These are phyloP conservation scores for Sinapis alba DNA, from an alignment of 441 rosid species.

Conservation along the genomic window DNA sequence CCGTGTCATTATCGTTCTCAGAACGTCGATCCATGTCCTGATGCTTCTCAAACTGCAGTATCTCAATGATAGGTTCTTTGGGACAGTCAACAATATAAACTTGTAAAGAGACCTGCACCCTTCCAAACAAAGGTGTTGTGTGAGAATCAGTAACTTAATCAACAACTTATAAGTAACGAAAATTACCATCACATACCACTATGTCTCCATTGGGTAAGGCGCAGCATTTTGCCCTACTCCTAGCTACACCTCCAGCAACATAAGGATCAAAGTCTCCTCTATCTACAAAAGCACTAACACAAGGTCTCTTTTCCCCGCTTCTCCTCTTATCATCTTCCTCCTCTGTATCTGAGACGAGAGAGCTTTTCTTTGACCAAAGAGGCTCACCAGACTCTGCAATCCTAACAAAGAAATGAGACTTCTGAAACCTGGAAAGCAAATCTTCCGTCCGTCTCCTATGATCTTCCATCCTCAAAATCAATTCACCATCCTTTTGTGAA, in stretches of 20 bases:
- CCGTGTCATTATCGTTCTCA: conserved; percentile 42
- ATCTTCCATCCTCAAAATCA: conserved; percentile 88
- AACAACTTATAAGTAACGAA: conserved; percentile 23
- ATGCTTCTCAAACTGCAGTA: conserved; percentile 93
- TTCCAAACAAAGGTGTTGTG: conserved; percentile 71
- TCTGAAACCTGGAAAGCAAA: conserved; percentile 76
- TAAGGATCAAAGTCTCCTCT: conserved; percentile 80
- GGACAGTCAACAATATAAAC: conserved; percentile 73
- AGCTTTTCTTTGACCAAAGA: conserved; percentile 83
- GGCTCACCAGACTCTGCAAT: conserved; percentile 88
- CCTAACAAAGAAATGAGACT: conserved; percentile 95
- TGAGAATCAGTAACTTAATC: conserved; percentile 52
- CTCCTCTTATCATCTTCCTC: conserved; percentile 43
- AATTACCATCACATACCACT: conserved; percentile 69
- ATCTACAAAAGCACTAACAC: conserved; percentile 69
- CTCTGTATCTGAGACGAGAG: conserved; percentile 42
- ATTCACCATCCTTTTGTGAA: conserved; percentile 70
- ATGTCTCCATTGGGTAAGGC: conserved; percentile 92
- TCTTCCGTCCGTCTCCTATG: conserved; percentile 66
- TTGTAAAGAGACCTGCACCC: conserved; percentile 91
- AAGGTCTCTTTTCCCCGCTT: conserved; percentile 39
- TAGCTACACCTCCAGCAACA: conserved; percentile 86
- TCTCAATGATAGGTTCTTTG: conserved; percentile 73
- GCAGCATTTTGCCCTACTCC: conserved; percentile 72
- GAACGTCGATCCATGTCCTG: conserved; percentile 45